Evolutionary conservation across 2,329 filamentous ascomycete genomes (phyloP).

Genomic region (Simplicillium aogashimaense): DNA sequence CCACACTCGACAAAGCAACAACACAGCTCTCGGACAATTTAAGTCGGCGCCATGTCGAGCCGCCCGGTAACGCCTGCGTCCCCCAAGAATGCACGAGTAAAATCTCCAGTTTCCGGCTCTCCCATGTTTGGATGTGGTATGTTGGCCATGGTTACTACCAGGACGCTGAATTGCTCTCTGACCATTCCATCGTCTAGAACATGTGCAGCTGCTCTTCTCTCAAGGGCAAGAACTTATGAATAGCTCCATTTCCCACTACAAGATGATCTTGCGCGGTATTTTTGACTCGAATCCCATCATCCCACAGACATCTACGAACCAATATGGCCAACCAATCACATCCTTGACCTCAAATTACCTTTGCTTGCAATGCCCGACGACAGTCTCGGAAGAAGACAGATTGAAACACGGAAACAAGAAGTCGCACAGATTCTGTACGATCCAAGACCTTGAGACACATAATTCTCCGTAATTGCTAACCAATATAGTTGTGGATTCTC

Average conservation of each 20-base stretch:
- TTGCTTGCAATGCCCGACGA: constrained; percentile 63
- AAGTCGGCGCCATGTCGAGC: constrained; percentile 28
- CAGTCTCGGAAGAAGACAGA: constrained; percentile 56
- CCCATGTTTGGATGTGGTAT: constrained; percentile 57
- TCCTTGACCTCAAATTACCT: constrained; percentile 60
- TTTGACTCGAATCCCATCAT: constrained; percentile 58
- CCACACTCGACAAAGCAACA: not conserved
- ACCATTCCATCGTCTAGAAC: constrained; percentile 41
- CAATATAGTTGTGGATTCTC: constrained; percentile 62
- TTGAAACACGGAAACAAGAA: constrained; percentile 59
- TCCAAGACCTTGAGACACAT: not conserved
- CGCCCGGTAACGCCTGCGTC: constrained; percentile 40
- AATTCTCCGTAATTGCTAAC: constrained; percentile 13
- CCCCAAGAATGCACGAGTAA: constrained; percentile 49
- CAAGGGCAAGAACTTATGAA: constrained; percentile 55
- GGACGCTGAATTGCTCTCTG: constrained; percentile 12
- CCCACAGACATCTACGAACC: constrained; percentile 52
- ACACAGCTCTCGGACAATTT: not conserved
- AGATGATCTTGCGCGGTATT: constrained; percentile 58
- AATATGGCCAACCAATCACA: constrained; percentile 47
- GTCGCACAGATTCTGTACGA: constrained; percentile 63
- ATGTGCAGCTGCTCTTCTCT: constrained; percentile 58
- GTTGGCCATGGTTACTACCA: constrained; percentile 14
- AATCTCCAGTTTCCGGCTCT: constrained; percentile 45
- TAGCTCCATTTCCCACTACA: constrained; percentile 62